A percentile compares a stretch with the other conserved stretches of the same genome.
Conservation (phyloP, 176 grass and related monocot genomes). For the Poa annua region DNA sequence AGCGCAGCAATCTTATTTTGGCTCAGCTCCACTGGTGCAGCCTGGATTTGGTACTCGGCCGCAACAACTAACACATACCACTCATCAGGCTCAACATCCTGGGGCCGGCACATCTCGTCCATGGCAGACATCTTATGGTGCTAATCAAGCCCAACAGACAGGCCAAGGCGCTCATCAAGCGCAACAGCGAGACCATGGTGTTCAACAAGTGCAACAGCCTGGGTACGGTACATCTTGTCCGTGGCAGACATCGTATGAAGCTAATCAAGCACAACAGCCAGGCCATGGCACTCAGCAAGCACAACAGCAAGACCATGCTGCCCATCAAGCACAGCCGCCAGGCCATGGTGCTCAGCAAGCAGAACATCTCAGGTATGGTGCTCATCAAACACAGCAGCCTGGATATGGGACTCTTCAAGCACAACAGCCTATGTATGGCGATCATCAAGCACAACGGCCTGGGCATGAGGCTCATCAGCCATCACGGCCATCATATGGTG, state of each 20-base stretch:
- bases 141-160: conserved; percentile 29
- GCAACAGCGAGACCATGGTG: not conserved
- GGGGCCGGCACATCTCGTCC: conserved; percentile 13
- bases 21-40: conserved; percentile 10
- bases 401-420: not conserved
- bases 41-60: not conserved
- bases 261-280: not conserved
- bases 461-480: conserved; percentile 1
- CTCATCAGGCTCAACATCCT: conserved; percentile 19
- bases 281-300: not conserved
- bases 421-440: not conserved
- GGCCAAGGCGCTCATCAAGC: not conserved
- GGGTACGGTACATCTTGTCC: not conserved
- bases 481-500: conserved; percentile 28
- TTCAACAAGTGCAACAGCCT: not conserved
- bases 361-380: not conserved
- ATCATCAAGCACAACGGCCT: conserved; percentile 22
- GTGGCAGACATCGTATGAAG: not conserved
- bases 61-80: not conserved
- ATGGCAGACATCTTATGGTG: conserved; percentile 19
- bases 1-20: conserved; percentile 36
- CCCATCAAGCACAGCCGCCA: conserved; percentile 11
- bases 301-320: not conserved
- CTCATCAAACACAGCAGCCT: not conserved
- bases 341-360: not conserved